Evolutionary conservation across 352 stramenopile species (phyloP), one percentile per base, ranked within the genome.

Genomic region (Phytophthora vignae): DNA sequence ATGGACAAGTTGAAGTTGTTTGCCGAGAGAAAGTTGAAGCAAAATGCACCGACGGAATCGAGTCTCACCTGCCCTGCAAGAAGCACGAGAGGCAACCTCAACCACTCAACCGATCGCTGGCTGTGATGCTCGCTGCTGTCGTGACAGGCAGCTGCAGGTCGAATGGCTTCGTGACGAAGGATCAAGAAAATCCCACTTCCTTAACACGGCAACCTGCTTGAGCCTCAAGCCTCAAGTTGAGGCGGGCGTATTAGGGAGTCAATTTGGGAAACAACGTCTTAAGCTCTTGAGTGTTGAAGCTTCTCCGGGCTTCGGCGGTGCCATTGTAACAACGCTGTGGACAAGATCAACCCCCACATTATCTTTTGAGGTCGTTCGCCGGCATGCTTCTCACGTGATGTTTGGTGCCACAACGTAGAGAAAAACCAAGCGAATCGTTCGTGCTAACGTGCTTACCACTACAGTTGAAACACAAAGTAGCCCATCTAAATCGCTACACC

Each of bases 1-100:
- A 49, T 15, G 12, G 11, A 11, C 46, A 64, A 44, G 33, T 49
- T 74, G 60, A 63, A 56, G 52, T 57, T 55, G 33, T 50, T 63
- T 62, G 50, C 7, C 11, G 4, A 21, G 57, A 29, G 36, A 55
- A 29, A 46, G 19, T 67, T 64, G 27, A 61, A 59, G 27, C 8
- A 17, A 19, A 50, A 66, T 50, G 36, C 36, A 9, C n/a, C 17
- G 38, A 25, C 21, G 11, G 22, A n/a, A 22, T 17, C 21, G 15
- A 50, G 42, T 50, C 14, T 53, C 46, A 53, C 46, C 46, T 27
- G 25, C 25, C 2, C 25, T 29, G 46, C 9, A 15, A 49, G 17
- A 44, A 14, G 38, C 14, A 44, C 38, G 44, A 22, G 15, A 52
- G n/a, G 4, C 44, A 53, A 53, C 46, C 46, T 53, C 46, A 53